Percentiles rank a stretch among this genome's conserved stretches.
Evolutionary conservation across 2,329 filamentous ascomycete genomes (phyloP).

Genomic region (Zymoseptoria passerinii): DNA sequence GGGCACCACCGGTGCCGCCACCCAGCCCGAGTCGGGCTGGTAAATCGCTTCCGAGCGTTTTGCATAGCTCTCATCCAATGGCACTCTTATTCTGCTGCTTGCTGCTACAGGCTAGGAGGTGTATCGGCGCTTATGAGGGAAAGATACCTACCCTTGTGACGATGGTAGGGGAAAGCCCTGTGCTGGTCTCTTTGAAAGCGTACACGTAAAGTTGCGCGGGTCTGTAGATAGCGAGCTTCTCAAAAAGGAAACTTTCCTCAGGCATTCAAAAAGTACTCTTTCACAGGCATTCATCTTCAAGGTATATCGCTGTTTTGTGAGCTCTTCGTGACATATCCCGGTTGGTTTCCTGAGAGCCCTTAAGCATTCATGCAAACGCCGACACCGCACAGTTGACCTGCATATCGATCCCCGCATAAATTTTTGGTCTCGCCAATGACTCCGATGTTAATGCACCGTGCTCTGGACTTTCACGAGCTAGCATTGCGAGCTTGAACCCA

Average conservation of each 20-base stretch:
- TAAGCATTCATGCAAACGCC: background rate
- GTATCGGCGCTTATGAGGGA: conserved; percentile 92
- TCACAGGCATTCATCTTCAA: background rate
- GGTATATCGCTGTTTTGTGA: background rate
- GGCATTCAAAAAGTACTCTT: conserved; percentile 1
- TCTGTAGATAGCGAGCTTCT: conserved; percentile 21
- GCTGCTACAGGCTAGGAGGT: conserved; percentile 20
- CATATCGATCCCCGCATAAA: conserved; percentile 1
- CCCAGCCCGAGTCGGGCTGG: conserved; percentile 37
- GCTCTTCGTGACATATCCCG: background rate
- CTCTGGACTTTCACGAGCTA: background rate
- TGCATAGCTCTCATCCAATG: conserved; percentile 4
- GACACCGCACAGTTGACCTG: background rate
- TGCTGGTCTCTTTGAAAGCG: conserved; percentile 42
- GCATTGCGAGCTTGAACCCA: background rate
- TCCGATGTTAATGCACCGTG: background rate
- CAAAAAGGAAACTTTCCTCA: conserved; percentile 9
- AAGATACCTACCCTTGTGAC: conserved; percentile 71
- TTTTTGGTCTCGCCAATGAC: background rate
- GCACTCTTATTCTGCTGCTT: conserved; percentile 13
- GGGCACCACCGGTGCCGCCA: conserved; percentile 23
- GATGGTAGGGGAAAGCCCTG: conserved; percentile 92
- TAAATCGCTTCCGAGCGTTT: conserved; percentile 29
- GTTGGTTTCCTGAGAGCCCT: background rate
- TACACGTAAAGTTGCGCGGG: conserved; percentile 25